phyloP scores from a whole-genome alignment of 257 asterid genomes.

The Nicotiana tabacum region DNA sequence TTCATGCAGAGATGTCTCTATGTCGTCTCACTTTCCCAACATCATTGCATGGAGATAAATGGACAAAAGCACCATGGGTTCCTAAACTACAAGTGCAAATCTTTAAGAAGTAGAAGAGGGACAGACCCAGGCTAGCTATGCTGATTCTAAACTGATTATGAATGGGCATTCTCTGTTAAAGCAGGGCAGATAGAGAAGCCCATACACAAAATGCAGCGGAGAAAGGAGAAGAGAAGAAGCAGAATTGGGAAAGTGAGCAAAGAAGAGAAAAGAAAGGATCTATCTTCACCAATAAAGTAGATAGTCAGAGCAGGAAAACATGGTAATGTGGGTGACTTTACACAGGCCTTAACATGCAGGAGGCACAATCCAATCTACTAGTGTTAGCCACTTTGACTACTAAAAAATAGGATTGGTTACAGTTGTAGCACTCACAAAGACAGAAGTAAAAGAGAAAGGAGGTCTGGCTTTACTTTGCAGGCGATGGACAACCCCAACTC shows the following conservation, averaged over 20 bases:
- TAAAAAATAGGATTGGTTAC: background rate
- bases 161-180: too few species aligned
- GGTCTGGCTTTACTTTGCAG: background rate
- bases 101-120: background rate
- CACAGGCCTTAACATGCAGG: background rate
- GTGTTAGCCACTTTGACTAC: background rate
- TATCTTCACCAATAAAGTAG: too few species aligned
- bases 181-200: background rate
- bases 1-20: background rate
- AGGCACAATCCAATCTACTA: background rate
- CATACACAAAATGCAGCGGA: too few species aligned
- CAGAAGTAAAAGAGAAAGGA: background rate
- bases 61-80: background rate
- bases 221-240: background rate
- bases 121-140: background rate
- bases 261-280: background rate
- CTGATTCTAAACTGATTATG: background rate
- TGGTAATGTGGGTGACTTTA: background rate
- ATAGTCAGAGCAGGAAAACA: too few species aligned
- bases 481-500: too few species aligned
- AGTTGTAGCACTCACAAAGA: background rate
- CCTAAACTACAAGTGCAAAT: background rate
- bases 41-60: background rate
- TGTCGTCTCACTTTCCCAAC: background rate
- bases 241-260: background rate